Percentiles rank a stretch among this genome's conserved stretches.
These are phyloP conservation scores for Hirsutella rhossiliensis DNA, from an alignment of 2,329 filamentous ascomycete species.

Conservation along the genomic window DNA sequence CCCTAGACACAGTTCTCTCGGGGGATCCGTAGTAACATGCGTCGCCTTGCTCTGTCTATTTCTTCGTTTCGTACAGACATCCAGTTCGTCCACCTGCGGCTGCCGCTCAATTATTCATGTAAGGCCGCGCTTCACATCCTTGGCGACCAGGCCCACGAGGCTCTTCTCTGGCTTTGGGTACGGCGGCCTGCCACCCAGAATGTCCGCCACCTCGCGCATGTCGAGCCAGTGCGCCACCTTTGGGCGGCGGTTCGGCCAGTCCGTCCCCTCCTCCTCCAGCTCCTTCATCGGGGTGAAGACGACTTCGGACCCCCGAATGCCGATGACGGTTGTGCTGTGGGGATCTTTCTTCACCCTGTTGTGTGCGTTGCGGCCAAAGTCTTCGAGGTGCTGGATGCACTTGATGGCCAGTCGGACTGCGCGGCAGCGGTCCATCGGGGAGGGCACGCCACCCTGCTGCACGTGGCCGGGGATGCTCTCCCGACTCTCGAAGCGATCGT, in stretches of 20 bases:
- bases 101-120: slow-evolving; percentile 1
- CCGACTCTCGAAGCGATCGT: slow-evolving; percentile 83
- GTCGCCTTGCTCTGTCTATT: too few species aligned
- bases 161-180: slow-evolving; percentile 37
- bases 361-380: slow-evolving; percentile 53
- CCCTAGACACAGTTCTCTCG: too few species aligned
- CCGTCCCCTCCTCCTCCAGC: slow-evolving; percentile 75
- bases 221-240: slow-evolving; percentile 75
- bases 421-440: slow-evolving; percentile 89
- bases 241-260: slow-evolving; percentile 84
- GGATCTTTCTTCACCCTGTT: slow-evolving; percentile 62
- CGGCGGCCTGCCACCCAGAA: slow-evolving; percentile 60
- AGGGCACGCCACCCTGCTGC: slow-evolving; percentile 86
- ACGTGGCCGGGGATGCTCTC: slow-evolving; percentile 89
- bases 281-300: slow-evolving; percentile 74
- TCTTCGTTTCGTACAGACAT: too few species aligned
- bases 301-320: slow-evolving; percentile 80
- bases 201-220: slow-evolving; percentile 72
- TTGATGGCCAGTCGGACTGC: slow-evolving; percentile 88
- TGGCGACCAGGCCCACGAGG: slow-evolving; percentile 41
- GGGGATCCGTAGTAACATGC: too few species aligned
- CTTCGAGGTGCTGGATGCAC: slow-evolving; percentile 84
- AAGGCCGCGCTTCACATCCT: slow-evolving; percentile 47
- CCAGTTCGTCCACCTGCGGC: neutral
- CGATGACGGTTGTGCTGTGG: slow-evolving; percentile 70